Evolutionary conservation across 768 basidiomycete species (phyloP).

Genomic region (Psilocybe subaeruginosa): DNA sequence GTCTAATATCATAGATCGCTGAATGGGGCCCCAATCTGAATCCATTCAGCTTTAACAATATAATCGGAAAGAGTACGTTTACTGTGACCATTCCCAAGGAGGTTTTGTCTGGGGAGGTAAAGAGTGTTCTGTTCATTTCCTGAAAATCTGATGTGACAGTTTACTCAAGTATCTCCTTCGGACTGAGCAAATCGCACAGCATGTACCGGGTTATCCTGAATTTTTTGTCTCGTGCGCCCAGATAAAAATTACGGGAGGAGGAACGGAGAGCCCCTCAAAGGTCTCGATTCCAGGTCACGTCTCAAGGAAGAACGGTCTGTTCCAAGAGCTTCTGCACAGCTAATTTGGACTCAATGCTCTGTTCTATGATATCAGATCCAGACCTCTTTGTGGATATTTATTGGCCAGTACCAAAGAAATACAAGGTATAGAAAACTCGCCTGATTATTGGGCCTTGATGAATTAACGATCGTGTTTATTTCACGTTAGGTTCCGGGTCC

Average conservation of each 20-base stretch:
- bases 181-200: slow-evolving; percentile 47
- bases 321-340: neutral
- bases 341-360: neutral
- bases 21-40: slow-evolving; percentile 38
- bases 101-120: slow-evolving; percentile 41
- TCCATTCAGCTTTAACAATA: slow-evolving; percentile 34
- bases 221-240: slow-evolving; percentile 50
- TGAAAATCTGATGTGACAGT: neutral
- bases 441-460: neutral
- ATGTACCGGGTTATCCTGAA: slow-evolving; percentile 45
- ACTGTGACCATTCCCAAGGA: slow-evolving; percentile 38
- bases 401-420: slow-evolving; percentile 10
- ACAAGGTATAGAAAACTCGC: neutral
- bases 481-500: slow-evolving; percentile 6
- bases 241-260: slow-evolving; percentile 42
- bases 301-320: slow-evolving; percentile 21
- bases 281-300: slow-evolving; percentile 50
- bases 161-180: slow-evolving; percentile 40
- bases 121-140: neutral
- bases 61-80: slow-evolving; percentile 30
- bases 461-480: neutral
- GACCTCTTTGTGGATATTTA: slow-evolving; percentile 7
- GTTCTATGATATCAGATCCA: neutral
- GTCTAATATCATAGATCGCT: slow-evolving; percentile 26
- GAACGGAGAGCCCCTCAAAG: slow-evolving; percentile 43